A percentile compares a stretch with the other conserved stretches of the same genome.
Evolutionary conservation across 208 protist genomes (phyloP).

Genomic region (Crithidia fasciculata): DNA sequence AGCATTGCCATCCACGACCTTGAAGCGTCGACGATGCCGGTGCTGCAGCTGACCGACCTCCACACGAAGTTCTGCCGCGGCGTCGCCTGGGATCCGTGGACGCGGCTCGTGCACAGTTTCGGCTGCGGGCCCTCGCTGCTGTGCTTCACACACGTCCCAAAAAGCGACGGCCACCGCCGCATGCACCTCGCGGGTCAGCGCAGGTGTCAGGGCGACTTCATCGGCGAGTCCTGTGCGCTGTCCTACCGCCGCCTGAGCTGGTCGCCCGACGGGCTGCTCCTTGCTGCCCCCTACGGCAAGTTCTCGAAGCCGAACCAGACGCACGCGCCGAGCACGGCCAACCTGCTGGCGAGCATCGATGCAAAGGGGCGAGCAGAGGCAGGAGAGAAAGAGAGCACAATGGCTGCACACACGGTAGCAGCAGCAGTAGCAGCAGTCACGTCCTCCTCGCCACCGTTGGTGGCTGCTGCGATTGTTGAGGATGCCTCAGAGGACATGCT

Average conservation of each 20-base stretch:
- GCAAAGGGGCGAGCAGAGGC: constrained; percentile 30
- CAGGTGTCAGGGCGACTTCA: constrained; percentile 66
- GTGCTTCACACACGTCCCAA: constrained; percentile 64
- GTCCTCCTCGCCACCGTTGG: background rate
- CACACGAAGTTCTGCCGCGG: constrained; percentile 87
- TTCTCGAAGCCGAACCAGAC: constrained; percentile 16
- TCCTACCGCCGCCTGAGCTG: constrained; percentile 79
- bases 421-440: background rate
- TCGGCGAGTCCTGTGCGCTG: constrained; percentile 77
- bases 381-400: background rate
- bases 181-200: constrained; percentile 70
- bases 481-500: constrained; percentile 58
- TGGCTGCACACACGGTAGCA: background rate
- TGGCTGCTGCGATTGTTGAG: constrained; percentile 8
- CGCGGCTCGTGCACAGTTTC: constrained; percentile 66
- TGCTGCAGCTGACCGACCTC: constrained; percentile 67
- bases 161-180: constrained; percentile 25
- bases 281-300: constrained; percentile 86
- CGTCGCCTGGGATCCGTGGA: constrained; percentile 89
- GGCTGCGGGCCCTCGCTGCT: constrained; percentile 74
- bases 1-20: constrained; percentile 86
- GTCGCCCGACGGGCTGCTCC: constrained; percentile 79
- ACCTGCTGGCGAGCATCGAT: constrained; percentile 41
- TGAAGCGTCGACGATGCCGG: constrained; percentile 64
- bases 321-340: constrained; percentile 18